Evolutionary conservation across 2,329 filamentous ascomycete species (phyloP).

Genomic region (Exserohilum turcica): DNA sequence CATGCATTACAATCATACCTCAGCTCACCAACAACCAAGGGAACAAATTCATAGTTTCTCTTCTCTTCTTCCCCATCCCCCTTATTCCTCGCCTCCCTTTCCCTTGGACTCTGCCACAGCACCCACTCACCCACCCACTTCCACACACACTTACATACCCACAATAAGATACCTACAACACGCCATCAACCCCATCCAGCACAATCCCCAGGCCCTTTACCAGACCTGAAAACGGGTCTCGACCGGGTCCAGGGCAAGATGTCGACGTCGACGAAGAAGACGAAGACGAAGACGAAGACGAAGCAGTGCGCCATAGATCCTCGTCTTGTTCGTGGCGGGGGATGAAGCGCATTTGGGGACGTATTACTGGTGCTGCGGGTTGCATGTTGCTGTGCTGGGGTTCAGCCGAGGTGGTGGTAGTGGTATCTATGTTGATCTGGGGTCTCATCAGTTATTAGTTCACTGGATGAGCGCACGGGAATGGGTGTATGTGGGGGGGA

Average conservation of each 20-base stretch:
- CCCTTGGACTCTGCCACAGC: conserved; percentile 17
- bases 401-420: background rate
- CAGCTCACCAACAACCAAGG: no score
- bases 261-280: no score
- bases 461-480: conserved; percentile 10
- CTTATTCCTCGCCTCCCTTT: background rate
- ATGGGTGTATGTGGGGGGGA: background rate
- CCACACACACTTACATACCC: no score
- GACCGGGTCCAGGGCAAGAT: no score
- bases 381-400: background rate
- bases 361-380: no score
- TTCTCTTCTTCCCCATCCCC: no score
- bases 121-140: conserved; percentile 29
- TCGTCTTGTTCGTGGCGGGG: conserved; percentile 38
- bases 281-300: no score
- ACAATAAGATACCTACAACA: no score
- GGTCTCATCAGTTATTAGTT: conserved; percentile 36
- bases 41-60: background rate
- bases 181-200: background rate
- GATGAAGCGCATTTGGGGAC: conserved; percentile 27
- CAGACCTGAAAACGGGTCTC: no score
- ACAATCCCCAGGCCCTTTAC: no score
- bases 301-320: conserved; percentile 33
- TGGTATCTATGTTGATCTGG: conserved; percentile 39
- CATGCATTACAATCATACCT: no score